Conservation (phyloP, 23 red algal species). For the Cyanidium caldarium region DNA sequence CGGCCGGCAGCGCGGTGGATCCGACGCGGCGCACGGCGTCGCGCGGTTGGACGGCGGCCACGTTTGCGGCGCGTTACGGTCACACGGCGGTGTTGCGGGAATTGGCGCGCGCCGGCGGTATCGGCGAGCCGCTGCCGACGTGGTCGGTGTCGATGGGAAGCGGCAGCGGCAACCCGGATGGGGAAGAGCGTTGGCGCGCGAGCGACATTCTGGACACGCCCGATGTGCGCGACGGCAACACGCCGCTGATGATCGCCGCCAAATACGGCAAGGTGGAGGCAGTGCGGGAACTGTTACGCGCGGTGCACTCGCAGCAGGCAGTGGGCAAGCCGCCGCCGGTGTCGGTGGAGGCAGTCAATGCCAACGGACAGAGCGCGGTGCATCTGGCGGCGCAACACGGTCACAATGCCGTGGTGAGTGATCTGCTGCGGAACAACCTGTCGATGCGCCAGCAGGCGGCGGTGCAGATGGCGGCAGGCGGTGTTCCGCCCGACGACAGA, state of each 20-base stretch:
- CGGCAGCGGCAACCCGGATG: too few relatives aligned
- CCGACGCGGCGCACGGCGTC: background rate
- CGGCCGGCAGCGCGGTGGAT: background rate
- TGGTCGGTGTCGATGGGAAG: too few relatives aligned
- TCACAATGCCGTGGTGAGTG: background rate
- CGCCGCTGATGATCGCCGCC: background rate
- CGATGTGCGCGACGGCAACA: background rate
- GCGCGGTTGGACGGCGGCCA: background rate
- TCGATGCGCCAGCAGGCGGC: too few relatives aligned
- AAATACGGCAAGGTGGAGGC: background rate
- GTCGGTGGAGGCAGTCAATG: background rate
- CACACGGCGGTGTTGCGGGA: background rate
- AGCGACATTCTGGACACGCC: background rate
- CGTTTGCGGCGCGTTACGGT: background rate
- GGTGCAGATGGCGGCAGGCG: too few relatives aligned
- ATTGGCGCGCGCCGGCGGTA: background rate
- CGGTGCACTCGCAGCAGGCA: background rate
- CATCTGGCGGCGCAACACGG: conserved; percentile 3
- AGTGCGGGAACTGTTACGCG: background rate
- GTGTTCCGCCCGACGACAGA: too few relatives aligned
- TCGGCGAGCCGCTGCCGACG: background rate
- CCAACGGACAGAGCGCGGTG: conserved; percentile 5
- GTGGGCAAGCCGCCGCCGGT: background rate
- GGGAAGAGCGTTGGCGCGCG: too few relatives aligned
- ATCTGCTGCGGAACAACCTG: background rate